Conservation (phyloP, 371 early-diverging fungal genomes). For the Smittium culicis region DNA sequence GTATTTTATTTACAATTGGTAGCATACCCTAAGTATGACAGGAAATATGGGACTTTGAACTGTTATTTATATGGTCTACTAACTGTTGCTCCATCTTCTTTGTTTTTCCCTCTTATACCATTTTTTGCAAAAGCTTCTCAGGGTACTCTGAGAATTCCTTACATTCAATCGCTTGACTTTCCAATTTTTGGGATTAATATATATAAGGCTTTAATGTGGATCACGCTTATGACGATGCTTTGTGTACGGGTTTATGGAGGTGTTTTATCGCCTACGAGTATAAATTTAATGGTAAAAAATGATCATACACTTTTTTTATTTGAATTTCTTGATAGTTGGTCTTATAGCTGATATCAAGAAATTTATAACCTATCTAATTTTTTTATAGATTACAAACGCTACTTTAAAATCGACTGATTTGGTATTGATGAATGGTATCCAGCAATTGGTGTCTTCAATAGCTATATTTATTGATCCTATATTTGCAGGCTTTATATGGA, state of each 20-base stretch:
- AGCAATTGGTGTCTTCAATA: slow-evolving; percentile 22
- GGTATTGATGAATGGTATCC: slow-evolving; percentile 27
- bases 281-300: slow-evolving; percentile 8
- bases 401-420: slow-evolving; percentile 21
- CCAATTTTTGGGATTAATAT: background rate
- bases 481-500: slow-evolving; percentile 20
- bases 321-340: background rate
- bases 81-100: slow-evolving; percentile 31
- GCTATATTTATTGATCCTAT: slow-evolving; percentile 22
- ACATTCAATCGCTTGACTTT: background rate
- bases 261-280: slow-evolving; percentile 5
- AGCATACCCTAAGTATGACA: slow-evolving; percentile 38
- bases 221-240: background rate
- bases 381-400: slow-evolving; percentile 17
- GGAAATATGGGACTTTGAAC: slow-evolving; percentile 32
- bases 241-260: slow-evolving; percentile 1
- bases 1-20: slow-evolving; percentile 41
- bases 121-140: background rate
- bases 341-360: background rate
- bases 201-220: background rate
- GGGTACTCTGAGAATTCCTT: background rate
- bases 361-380: background rate
- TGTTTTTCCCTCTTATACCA: slow-evolving; percentile 29
- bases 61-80: slow-evolving; percentile 37
- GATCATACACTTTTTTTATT: background rate